Evolutionary conservation across 768 basidiomycete species (phyloP).

Genomic region (Kwoniella sp.): DNA sequence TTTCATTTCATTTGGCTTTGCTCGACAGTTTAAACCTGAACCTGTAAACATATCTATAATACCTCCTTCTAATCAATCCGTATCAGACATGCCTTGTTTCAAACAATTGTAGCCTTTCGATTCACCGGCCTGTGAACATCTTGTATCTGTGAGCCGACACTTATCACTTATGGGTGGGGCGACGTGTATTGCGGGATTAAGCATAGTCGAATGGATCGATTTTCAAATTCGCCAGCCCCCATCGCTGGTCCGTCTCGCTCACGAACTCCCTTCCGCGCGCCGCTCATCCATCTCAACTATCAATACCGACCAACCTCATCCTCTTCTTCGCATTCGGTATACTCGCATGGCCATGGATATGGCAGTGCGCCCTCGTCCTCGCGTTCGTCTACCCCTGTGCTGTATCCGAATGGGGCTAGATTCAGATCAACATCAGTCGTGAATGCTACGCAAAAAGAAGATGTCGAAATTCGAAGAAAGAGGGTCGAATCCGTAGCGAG

Average conservation of each 20-base stretch:
- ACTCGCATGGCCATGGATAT: conserved; percentile 6
- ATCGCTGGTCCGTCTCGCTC: conserved; percentile 22
- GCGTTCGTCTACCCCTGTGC: conserved; percentile 17
- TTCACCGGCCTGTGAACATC: not conserved
- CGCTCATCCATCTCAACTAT: not conserved
- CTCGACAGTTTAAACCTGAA: too few relatives aligned
- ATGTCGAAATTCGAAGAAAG: conserved; percentile 7
- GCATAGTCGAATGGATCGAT: not conserved
- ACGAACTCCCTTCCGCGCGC: conserved; percentile 3
- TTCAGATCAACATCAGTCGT: conserved; percentile 17
- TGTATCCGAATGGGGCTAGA: conserved; percentile 21
- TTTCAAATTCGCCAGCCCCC: conserved; percentile 15
- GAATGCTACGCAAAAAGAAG: conserved; percentile 1
- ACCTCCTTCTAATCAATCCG: too few relatives aligned
- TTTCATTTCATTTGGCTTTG: too few relatives aligned
- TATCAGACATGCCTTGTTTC: too few relatives aligned
- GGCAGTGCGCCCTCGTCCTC: not conserved
- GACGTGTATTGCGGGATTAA: too few relatives aligned
- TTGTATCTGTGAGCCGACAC: not conserved
- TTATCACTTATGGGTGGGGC: not conserved
- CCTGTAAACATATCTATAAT: too few relatives aligned
- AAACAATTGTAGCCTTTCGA: too few relatives aligned
- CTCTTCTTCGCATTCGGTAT: conserved; percentile 5
- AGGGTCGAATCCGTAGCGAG: conserved; percentile 30
- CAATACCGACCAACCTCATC: conserved; percentile 16